These are phyloP conservation scores for Pichia sporocuriosa DNA, from an alignment of 805 yeast genomes.

Conservation along the genomic window DNA sequence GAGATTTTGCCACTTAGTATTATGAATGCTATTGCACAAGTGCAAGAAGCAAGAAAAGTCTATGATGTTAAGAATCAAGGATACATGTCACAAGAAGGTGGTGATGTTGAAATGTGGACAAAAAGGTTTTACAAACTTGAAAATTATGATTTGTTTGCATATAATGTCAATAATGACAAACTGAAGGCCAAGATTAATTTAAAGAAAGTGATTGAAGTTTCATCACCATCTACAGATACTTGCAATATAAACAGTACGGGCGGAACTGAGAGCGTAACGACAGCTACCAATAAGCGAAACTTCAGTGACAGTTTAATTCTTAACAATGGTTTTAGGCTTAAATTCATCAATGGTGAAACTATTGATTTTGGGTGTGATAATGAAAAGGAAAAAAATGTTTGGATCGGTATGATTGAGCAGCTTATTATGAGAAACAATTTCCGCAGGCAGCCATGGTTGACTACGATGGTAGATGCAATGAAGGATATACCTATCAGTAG, in stretches of 20 bases:
- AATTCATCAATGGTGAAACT: conserved; percentile 72
- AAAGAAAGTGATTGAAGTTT: conserved; percentile 53
- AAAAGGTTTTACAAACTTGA: conserved; percentile 68
- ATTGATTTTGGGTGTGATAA: conserved; percentile 84
- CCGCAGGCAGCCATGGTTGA: conserved; percentile 33
- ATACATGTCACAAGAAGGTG: conserved; percentile 81
- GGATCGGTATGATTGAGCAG: conserved; percentile 58
- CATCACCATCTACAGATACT: conserved; percentile 29
- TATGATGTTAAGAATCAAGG: conserved; percentile 46
- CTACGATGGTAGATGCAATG: conserved; percentile 20
- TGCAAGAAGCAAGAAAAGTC: conserved; percentile 30
- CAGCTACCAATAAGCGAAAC: neutral
- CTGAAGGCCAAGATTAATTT: conserved; percentile 73
- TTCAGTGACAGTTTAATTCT: conserved; percentile 54
- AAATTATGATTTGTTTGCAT: conserved; percentile 69
- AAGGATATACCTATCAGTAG: conserved; percentile 5
- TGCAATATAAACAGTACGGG: too few species aligned
- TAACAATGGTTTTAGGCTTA: conserved; percentile 68
- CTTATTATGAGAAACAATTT: conserved; percentile 37
- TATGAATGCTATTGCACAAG: conserved; percentile 41
- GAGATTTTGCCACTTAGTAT: conserved; percentile 71
- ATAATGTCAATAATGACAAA: conserved; percentile 60
- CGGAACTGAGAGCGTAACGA: too few species aligned
- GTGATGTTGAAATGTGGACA: conserved; percentile 72
- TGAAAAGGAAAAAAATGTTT: conserved; percentile 47